A percentile compares a stretch with the other conserved stretches of the same genome.
Evolutionary conservation across 2,329 filamentous ascomycete species (phyloP).

Genomic region (Fusarium sp.): DNA sequence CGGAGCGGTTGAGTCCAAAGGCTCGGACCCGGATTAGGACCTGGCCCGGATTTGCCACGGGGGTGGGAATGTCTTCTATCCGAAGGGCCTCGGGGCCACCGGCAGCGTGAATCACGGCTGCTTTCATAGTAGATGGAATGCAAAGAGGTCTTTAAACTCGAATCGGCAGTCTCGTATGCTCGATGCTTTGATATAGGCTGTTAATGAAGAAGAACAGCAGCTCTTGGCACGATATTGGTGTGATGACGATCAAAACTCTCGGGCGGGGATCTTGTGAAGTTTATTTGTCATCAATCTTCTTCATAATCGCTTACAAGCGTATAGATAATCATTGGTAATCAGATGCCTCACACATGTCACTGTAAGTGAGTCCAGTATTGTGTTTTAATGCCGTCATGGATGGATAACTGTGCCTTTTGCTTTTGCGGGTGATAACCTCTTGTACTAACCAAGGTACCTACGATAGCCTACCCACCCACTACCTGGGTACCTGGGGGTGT

Average conservation of each 20-base stretch:
- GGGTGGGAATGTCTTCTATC: neutral
- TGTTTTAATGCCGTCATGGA: neutral
- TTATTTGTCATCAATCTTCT: neutral
- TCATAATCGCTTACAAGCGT: neutral
- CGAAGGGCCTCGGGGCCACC: neutral
- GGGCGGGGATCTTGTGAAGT: neutral
- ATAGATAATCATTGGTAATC: neutral
- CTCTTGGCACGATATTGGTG: neutral
- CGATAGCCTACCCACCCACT: too few relatives aligned
- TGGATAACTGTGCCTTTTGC: neutral
- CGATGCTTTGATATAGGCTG: neutral
- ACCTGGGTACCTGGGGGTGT: neutral
- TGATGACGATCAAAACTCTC: neutral
- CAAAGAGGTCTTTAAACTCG: neutral
- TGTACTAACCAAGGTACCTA: too few relatives aligned
- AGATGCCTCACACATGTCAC: neutral
- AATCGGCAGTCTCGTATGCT: neutral
- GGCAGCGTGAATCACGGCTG: neutral
- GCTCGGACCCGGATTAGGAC: neutral
- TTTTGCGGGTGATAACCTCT: neutral
- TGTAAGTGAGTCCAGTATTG: neutral
- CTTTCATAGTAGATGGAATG: neutral
- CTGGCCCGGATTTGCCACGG: neutral
- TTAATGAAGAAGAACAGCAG: neutral
- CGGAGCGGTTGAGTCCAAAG: conserved; percentile 7